These are phyloP conservation scores for Bacterosira constricta DNA, from an alignment of 108 stramenopile genomes.

Conservation along the genomic window DNA sequence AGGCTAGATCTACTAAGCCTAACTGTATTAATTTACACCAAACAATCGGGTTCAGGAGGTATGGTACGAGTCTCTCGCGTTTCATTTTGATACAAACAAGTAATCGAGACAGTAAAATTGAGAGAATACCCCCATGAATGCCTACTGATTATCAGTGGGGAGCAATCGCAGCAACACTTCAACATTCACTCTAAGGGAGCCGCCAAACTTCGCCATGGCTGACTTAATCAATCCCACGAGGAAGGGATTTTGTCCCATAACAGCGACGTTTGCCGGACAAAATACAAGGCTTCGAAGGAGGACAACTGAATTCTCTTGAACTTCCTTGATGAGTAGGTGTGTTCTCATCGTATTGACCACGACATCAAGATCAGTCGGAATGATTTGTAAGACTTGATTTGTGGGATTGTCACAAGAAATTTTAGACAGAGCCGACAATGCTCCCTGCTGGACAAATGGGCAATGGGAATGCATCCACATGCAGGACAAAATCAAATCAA, in stretches of 20 bases:
- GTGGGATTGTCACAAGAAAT: slow-evolving; percentile 4
- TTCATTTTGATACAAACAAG: no score
- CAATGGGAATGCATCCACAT: slow-evolving; percentile 22
- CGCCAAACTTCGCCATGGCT: slow-evolving; percentile 19
- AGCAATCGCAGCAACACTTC: slow-evolving; percentile 27
- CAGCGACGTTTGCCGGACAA: slow-evolving; percentile 16
- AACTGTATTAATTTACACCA: no score
- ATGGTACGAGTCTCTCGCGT: no score
- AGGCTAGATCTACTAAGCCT: no score
- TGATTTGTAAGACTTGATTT: slow-evolving; percentile 23
- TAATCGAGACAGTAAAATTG: no score
- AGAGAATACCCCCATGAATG: no score
- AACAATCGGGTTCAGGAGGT: no score
- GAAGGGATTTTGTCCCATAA: slow-evolving; percentile 13
- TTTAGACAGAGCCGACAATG: slow-evolving; percentile 31
- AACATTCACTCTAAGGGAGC: slow-evolving; percentile 8
- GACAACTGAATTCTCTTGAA: slow-evolving; percentile 27
- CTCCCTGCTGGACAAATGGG: slow-evolving; percentile 2
- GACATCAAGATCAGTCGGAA: slow-evolving; percentile 9
- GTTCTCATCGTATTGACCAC: slow-evolving; percentile 13
- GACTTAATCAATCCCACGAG: slow-evolving; percentile 8
- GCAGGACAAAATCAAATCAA: slow-evolving; percentile 21
- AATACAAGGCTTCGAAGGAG: slow-evolving; percentile 28
- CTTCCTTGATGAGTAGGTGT: slow-evolving; percentile 10
- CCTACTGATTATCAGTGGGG: no score